Base-by-base conservation (phyloP, 225 moss, liverwort and hornwort species). In the Climacium dendroides region DNA sequence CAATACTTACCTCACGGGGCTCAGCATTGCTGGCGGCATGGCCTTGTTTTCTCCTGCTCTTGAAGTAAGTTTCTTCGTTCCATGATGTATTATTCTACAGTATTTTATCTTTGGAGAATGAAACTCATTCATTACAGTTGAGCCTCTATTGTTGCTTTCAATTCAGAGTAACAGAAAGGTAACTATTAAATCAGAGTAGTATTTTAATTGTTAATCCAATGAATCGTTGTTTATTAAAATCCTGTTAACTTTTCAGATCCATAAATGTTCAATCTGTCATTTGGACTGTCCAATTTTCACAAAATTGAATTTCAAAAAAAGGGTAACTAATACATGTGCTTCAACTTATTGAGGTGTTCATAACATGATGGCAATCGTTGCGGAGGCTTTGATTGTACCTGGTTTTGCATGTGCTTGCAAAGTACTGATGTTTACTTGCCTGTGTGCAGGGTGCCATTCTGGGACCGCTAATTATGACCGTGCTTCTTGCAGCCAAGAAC, bases 21-120 rank as follows among this genome's bases (percentile, higher is more conserved):
- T 97, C 23, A 97, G 97, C 89, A 96, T 97, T 73, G 97, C 97
- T 50, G 96, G 97, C 50, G 97, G 97, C 89, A 91, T 94, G 89
- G 90, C 94, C 79, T 89, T 93, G 76, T 94, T 94, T 67, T 87
- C 94, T 55, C 92, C 94, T 52, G 94, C 94, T 39, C 86, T 92
- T 8, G 92, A 92, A 89, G 92, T 92, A 75, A 82, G 91, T 84
- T 57, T 41, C 48, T 59, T 20, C 66, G 35, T 76, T 66, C 29
- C n/a, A 34, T 18, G 10, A 54, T 69, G 11, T 59, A 52, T 28
- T 32, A 6, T 9, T 19, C 19, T 47, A 4, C 39, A 17, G 57
- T 74, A 32, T 63, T 67, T 64, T 52, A 32, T 15, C 78, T 43
- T 63, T 45, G 58, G 25, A 57, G 78, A 76, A 79, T 54, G 54